Conservation (phyloP, 371 early-diverging fungal genomes). For the Apophysomyces elegans region DNA sequence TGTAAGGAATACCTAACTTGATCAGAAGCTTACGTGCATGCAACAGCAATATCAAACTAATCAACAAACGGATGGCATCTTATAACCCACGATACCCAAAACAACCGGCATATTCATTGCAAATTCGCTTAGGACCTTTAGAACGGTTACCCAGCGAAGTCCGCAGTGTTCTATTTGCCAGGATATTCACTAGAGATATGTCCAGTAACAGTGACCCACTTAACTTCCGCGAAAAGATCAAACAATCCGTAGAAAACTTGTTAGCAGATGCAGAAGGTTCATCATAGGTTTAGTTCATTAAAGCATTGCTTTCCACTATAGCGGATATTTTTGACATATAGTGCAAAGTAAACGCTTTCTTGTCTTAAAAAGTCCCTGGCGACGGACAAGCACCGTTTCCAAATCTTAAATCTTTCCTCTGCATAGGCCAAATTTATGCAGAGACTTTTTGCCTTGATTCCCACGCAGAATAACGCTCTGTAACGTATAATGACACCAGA, state of each 20-base stretch:
- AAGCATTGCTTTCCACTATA: too few species aligned
- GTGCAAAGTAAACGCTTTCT: too few species aligned
- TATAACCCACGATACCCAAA: neutral
- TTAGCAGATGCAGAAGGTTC: conserved; percentile 2
- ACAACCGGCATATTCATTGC: neutral
- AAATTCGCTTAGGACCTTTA: neutral
- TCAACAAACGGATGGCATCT: conserved; percentile 3
- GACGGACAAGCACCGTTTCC: too few species aligned
- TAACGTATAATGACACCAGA: too few species aligned
- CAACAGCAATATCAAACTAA: neutral
- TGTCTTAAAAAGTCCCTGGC: too few species aligned
- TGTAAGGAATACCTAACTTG: neutral
- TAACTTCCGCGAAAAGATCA: conserved; percentile 5
- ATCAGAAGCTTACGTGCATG: neutral
- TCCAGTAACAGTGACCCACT: conserved; percentile 2
- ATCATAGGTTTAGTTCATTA: neutral
- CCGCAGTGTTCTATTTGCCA: conserved; percentile 1
- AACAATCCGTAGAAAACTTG: conserved; percentile 7
- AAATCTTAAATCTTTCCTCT: too few species aligned
- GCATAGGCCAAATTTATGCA: too few species aligned
- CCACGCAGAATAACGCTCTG: too few species aligned
- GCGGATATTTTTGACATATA: too few species aligned
- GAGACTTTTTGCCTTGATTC: too few species aligned
- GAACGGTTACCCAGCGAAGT: neutral
- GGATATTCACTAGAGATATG: neutral